A percentile compares a stretch with the other conserved stretches of the same genome.
phyloP scores from a whole-genome alignment of 352 stramenopile genomes.

The Plasmopara viticola region DNA sequence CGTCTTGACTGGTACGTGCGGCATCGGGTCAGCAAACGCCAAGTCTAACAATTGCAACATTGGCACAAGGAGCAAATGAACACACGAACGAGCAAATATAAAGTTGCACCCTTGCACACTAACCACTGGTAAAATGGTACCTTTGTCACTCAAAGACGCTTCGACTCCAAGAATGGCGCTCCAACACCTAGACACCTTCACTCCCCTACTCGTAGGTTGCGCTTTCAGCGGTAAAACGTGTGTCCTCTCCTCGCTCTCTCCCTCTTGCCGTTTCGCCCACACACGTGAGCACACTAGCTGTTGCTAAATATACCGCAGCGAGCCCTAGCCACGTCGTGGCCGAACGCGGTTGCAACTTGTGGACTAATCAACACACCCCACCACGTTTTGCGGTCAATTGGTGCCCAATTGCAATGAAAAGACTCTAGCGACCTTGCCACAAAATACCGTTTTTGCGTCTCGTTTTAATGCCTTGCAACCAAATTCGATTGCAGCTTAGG shows the following conservation, averaged over 20 bases:
- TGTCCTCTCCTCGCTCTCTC: conserved; percentile 13
- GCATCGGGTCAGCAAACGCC: conserved; percentile 18
- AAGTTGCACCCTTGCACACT: background rate
- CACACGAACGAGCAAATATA: conserved; percentile 8
- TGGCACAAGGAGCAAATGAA: conserved; percentile 1
- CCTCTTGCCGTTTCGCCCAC: conserved; percentile 19
- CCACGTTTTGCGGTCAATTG: background rate
- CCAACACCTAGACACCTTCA: conserved; percentile 36
- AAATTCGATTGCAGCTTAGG: conserved; percentile 8
- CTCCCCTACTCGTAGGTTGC: conserved; percentile 30
- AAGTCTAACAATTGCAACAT: conserved; percentile 12
- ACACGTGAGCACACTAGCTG: conserved; percentile 11
- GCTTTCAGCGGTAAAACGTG: conserved; percentile 13
- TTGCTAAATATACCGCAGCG: conserved; percentile 22
- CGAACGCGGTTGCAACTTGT: background rate
- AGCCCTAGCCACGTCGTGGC: background rate
- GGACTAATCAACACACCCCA: background rate
- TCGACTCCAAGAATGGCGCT: conserved; percentile 25
- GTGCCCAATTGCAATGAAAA: background rate
- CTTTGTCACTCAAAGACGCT: conserved; percentile 6
- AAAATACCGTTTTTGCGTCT: background rate
- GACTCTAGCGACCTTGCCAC: no score
- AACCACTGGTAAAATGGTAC: background rate
- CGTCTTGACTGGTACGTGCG: conserved; percentile 19
- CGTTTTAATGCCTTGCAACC: background rate